phyloP scores from a whole-genome alignment of 2,329 filamentous ascomycete species.

The Rhinocladiella mackenziei region DNA sequence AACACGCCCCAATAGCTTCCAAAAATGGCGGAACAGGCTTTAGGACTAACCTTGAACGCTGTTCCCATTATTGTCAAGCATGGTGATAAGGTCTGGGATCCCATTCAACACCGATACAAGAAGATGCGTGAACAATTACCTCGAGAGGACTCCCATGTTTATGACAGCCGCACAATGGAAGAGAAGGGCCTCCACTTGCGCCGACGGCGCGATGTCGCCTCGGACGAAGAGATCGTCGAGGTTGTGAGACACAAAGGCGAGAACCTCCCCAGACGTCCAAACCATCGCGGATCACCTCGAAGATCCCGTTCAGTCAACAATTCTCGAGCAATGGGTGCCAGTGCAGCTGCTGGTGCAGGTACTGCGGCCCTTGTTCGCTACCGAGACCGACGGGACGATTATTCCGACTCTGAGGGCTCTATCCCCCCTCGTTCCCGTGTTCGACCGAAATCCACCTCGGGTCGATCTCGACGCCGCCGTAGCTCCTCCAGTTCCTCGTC shows the following conservation, averaged over 20 bases:
- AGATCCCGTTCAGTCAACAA: slow-evolving; percentile 27
- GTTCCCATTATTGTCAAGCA: slow-evolving; percentile 25
- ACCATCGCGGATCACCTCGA: slow-evolving; percentile 15
- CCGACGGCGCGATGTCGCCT: slow-evolving; percentile 25
- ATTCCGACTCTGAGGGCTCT: slow-evolving; percentile 29
- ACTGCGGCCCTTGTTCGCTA: slow-evolving; percentile 21
- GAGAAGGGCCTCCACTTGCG: slow-evolving; percentile 29
- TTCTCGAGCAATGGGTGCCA: slow-evolving; percentile 10
- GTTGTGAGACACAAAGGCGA: slow-evolving; percentile 27
- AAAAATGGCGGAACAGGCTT: slow-evolving; percentile 23
- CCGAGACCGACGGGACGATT: slow-evolving; percentile 17
- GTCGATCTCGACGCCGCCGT: slow-evolving; percentile 20
- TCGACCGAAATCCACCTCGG: slow-evolving; percentile 24
- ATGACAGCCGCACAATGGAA: slow-evolving; percentile 25
- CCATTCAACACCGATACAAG: slow-evolving; percentile 22
- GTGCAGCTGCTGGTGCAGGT: slow-evolving; percentile 22
- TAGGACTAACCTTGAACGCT: slow-evolving; percentile 23
- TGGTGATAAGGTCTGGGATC: slow-evolving; percentile 26
- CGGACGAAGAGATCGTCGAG: slow-evolving; percentile 31
- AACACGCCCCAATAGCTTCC: slow-evolving; percentile 4
- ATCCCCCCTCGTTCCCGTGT: slow-evolving; percentile 27
- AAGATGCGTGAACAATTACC: slow-evolving; percentile 23
- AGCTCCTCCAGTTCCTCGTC: slow-evolving; percentile 37
- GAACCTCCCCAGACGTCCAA: slow-evolving; percentile 23
- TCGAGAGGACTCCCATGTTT: slow-evolving; percentile 20